phyloP scores from a whole-genome alignment of 345 rosid genomes.

The Turnera subulata region DNA sequence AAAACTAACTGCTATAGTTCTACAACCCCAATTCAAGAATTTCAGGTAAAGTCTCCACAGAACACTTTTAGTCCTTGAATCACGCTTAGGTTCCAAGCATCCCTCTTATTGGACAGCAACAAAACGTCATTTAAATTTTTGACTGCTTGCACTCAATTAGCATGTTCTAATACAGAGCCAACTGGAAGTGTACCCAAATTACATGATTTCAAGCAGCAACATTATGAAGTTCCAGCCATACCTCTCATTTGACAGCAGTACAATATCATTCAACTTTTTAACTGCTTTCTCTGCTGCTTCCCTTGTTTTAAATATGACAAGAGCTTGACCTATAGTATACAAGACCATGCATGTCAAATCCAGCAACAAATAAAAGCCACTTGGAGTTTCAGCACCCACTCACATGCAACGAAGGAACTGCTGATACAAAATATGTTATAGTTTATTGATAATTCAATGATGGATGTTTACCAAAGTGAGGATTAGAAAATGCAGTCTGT shows the following conservation, averaged over 20 bases:
- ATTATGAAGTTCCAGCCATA: constrained; percentile 20
- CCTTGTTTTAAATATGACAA: constrained; percentile 58
- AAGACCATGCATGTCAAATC: constrained; percentile 5
- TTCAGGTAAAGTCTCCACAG: too few species aligned
- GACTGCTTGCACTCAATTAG: constrained; percentile 39
- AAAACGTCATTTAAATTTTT: constrained; percentile 37
- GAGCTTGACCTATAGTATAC: constrained; percentile 62
- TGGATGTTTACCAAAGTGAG: constrained; percentile 49
- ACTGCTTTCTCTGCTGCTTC: constrained; percentile 55
- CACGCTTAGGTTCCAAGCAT: too few species aligned
- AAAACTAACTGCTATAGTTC: too few species aligned
- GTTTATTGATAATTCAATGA: neutral
- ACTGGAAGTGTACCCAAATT: too few species aligned
- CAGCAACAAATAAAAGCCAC: neutral
- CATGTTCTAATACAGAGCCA: too few species aligned
- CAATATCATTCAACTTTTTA: constrained; percentile 51
- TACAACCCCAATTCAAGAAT: too few species aligned
- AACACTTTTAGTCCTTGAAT: too few species aligned
- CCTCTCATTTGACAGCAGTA: constrained; percentile 78
- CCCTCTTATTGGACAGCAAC: too few species aligned
- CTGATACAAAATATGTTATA: neutral
- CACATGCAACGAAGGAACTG: too few species aligned
- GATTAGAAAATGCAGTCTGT: constrained; percentile 38
- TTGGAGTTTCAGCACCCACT: neutral
- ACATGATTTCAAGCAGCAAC: neutral